phyloP scores from a whole-genome alignment of 2,329 filamentous ascomycete genomes.

The Hypoxylon sp. region DNA sequence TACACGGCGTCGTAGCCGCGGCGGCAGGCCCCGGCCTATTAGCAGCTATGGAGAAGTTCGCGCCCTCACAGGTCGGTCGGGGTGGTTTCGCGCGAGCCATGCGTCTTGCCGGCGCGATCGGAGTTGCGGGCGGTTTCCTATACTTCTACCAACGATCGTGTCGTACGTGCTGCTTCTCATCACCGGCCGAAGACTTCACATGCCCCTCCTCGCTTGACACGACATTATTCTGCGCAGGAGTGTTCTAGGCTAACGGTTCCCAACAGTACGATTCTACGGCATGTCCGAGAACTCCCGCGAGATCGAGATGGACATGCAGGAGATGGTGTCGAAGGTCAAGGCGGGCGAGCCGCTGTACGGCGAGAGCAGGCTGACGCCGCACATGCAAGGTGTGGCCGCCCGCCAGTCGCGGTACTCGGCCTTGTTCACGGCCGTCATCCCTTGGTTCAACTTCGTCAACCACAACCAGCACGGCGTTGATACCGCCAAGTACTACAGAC shows the following conservation, averaged over 20 bases:
- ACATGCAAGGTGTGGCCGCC: slow-evolving; percentile 92
- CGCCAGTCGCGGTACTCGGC: slow-evolving; percentile 92
- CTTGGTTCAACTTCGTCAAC: slow-evolving; percentile 99
- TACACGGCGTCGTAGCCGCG: slow-evolving; percentile 71
- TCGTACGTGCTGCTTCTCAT: slow-evolving; percentile 65
- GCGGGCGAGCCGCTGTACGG: slow-evolving; percentile 89
- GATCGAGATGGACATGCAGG: slow-evolving; percentile 93
- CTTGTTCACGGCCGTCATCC: slow-evolving; percentile 82
- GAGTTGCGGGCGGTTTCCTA: slow-evolving; percentile 79
- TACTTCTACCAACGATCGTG: slow-evolving; percentile 85
- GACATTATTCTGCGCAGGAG: background rate
- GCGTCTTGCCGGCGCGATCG: slow-evolving; percentile 78
- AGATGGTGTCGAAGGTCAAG: slow-evolving; percentile 98
- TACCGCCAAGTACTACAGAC: slow-evolving; percentile 97
- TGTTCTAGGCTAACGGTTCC: background rate
- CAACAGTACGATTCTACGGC: slow-evolving; percentile 90
- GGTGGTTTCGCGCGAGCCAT: slow-evolving; percentile 84
- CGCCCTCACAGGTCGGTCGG: slow-evolving; percentile 83
- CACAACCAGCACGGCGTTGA: slow-evolving; percentile 95
- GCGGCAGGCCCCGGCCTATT: slow-evolving; percentile 78
- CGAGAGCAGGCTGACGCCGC: slow-evolving; percentile 76
- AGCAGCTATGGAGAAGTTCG: slow-evolving; percentile 80
- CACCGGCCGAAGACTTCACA: slow-evolving; percentile 7
- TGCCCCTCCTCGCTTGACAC: background rate
- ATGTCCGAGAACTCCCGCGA: slow-evolving; percentile 92